Base-by-base conservation (phyloP, 352 stramenopile genomes). In the Globisporangium emineosum region DNA sequence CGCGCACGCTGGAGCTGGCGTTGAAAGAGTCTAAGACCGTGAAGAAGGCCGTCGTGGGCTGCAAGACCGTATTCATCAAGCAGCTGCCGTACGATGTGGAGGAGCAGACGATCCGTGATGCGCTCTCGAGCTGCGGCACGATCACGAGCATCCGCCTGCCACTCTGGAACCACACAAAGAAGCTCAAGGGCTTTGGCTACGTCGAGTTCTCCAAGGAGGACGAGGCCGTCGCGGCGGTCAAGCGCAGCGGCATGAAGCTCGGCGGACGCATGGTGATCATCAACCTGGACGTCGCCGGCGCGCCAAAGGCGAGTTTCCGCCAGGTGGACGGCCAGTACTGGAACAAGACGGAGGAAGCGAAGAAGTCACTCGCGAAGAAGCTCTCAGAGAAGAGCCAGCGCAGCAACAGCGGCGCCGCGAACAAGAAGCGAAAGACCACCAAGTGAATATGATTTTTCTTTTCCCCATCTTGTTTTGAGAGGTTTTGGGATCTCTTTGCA, bases 101-200 rank as follows among this genome's bases (percentile, higher is more conserved):
- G 56, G 91, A 97, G 52, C 72, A 88, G 27, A 76, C 88, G 12
- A 84, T 99, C 9, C 70, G 78, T 15, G 69, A 93, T 52, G 85
- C 83, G 1, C 94, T 99, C 54, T 79, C 66, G 52, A 81, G 62
- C 29, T 98, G 90, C 61, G 96, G 94, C 12, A 91, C 83, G 21
- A 95, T 99, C 68, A 69, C 83, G 15, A 97, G 94, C 65, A 85
- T 99, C 13, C 90, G 97, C 15, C 72, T 99, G 68, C 89, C 91
- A 12, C 69, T 96, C 49, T 98, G 97, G 84, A 94, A 97, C 62
- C 83, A 97, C 69, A 98, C 89, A 9, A 90, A 97, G 66, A 93
- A 97, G 65, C 81, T 93, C 17, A 99, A 99, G 78, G 97, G 97
- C 54, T 98, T 99, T 81, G 93, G 88, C 40, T 99, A 99, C 66